Evolutionary conservation across 2,329 filamentous ascomycete species (phyloP).

Genomic region (Immersiporthe knoxdaviesiana): DNA sequence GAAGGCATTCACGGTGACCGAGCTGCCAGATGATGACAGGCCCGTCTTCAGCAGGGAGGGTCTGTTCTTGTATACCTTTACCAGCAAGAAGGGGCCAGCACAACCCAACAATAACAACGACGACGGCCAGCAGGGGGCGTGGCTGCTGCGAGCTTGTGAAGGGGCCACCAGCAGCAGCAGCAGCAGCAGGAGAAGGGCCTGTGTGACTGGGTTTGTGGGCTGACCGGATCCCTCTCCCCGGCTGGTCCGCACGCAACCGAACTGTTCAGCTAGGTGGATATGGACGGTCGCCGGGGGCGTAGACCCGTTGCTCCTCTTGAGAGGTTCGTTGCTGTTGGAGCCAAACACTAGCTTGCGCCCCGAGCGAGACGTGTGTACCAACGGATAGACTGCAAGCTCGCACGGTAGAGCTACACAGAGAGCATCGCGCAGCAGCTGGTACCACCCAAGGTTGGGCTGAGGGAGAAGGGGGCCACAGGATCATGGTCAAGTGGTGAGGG

Average conservation of each 20-base stretch:
- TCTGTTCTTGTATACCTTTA: constrained; percentile 65
- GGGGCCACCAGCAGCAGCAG: background rate
- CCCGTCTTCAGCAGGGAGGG: constrained; percentile 59
- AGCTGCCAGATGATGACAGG: constrained; percentile 64
- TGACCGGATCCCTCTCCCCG: background rate
- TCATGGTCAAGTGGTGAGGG: background rate
- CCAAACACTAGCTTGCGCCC: background rate
- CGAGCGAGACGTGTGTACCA: background rate
- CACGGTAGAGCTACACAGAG: background rate
- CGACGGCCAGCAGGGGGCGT: constrained; percentile 7
- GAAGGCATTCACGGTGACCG: constrained; percentile 66
- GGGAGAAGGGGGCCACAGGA: background rate
- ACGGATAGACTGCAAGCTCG: background rate
- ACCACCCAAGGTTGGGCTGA: background rate
- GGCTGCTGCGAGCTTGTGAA: constrained; percentile 11
- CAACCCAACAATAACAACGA: background rate
- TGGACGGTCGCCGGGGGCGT: background rate
- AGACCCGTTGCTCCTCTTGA: background rate
- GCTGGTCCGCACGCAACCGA: background rate
- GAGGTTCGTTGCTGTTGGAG: constrained; percentile 4
- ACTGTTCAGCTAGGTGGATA: background rate
- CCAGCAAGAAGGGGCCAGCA: constrained; percentile 38
- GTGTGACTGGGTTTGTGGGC: background rate
- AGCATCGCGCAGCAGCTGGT: background rate
- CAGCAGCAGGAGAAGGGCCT: background rate